Evolutionary conservation across 345 rosid species (phyloP).

Genomic region (Diplotaxis tenuifolia): DNA sequence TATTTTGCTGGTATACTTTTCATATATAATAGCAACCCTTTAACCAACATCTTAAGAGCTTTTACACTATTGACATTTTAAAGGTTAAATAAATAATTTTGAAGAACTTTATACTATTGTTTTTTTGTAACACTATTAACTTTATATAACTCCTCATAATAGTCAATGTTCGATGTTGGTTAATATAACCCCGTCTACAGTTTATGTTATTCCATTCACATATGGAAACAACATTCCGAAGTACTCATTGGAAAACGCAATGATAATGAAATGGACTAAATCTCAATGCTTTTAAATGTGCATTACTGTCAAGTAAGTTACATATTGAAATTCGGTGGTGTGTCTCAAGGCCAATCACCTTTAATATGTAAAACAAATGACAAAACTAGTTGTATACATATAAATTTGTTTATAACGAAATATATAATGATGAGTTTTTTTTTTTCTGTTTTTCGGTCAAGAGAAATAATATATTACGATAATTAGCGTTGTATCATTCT

Average conservation of each 20-base stretch:
- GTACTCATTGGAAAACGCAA: neutral
- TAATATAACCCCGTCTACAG: slow-evolving; percentile 18
- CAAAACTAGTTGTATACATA: neutral
- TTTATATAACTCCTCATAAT: neutral
- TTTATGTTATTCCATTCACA: slow-evolving; percentile 34
- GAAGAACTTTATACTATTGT: neutral
- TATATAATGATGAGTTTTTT: neutral
- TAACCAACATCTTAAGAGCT: neutral
- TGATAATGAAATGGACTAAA: neutral
- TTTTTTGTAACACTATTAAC: too few relatives aligned
- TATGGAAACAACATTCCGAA: slow-evolving; percentile 13
- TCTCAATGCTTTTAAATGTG: neutral
- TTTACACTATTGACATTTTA: neutral
- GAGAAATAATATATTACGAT: neutral
- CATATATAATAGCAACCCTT: slow-evolving; percentile 14
- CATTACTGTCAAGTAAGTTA: neutral
- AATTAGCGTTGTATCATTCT: neutral
- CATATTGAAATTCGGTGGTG: neutral
- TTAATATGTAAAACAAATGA: neutral
- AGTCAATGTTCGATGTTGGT: slow-evolving; percentile 7
- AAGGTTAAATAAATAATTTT: neutral
- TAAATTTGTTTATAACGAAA: neutral
- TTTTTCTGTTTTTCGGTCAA: neutral
- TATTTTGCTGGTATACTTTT: neutral
- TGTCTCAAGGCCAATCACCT: slow-evolving; percentile 14